These are phyloP conservation scores for Multifurca ochricompacta DNA, from an alignment of 768 basidiomycete genomes.

Conservation along the genomic window DNA sequence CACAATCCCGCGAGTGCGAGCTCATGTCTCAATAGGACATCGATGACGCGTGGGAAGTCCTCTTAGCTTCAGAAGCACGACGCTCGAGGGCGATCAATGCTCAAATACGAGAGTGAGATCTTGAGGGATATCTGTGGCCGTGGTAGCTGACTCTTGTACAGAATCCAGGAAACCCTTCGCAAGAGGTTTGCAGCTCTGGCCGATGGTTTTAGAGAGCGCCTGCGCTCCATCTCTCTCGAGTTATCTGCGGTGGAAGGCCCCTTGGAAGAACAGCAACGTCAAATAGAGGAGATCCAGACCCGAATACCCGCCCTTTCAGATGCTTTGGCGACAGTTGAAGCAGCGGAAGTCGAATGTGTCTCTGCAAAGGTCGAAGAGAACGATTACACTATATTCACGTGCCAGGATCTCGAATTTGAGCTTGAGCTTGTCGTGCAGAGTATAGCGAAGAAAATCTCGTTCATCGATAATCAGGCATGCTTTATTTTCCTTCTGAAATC, in stretches of 20 bases:
- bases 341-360: conserved; percentile 66
- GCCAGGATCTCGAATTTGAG: conserved; percentile 86
- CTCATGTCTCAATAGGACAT: conserved; percentile 44
- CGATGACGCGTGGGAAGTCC: conserved; percentile 64
- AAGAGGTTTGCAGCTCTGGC: conserved; percentile 72
- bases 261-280: conserved; percentile 73
- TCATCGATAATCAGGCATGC: conserved; percentile 90
- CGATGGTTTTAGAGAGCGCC: conserved; percentile 62
- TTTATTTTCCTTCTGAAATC: neutral
- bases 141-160: conserved; percentile 25
- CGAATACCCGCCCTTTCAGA: conserved; percentile 61
- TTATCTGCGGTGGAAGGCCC: conserved; percentile 70
- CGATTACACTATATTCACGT: conserved; percentile 87
- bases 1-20: neutral
- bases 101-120: conserved; percentile 73
- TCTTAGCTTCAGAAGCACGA: conserved; percentile 67
- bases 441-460: conserved; percentile 84
- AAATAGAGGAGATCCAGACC: conserved; percentile 55
- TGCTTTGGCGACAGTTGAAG: conserved; percentile 43
- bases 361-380: conserved; percentile 95
- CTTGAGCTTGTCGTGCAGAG: conserved; percentile 73
- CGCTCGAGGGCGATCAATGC: conserved; percentile 81
- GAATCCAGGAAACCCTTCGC: conserved; percentile 75
- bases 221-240: conserved; percentile 61
- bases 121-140: neutral